Conservation (phyloP, 2,329 filamentous ascomycete genomes). For the Ascochyta pisi region DNA sequence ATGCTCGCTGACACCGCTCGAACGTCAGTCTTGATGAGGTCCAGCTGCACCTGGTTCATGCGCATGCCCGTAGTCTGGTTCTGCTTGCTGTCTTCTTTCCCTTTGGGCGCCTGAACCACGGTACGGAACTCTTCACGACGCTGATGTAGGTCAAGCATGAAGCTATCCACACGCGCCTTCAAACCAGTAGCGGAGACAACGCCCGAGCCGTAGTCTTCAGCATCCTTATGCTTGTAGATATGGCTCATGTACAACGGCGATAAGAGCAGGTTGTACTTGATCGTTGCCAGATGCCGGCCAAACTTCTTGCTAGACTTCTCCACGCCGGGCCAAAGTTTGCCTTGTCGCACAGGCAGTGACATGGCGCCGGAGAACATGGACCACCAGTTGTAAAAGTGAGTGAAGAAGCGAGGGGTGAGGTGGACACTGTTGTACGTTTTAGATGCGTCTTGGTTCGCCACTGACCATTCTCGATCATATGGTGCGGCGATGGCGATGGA, state of each 20-base stretch:
- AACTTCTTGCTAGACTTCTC: constrained; percentile 99
- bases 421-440: constrained; percentile 97
- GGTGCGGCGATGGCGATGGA: constrained; percentile 91
- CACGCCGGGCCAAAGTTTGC: constrained; percentile 84
- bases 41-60: constrained; percentile 92
- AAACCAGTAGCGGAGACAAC: constrained; percentile 92
- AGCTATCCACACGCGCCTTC: constrained; percentile 93
- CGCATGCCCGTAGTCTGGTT: constrained; percentile 90
- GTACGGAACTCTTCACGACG: constrained; percentile 90
- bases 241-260: constrained; percentile 95
- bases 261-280: constrained; percentile 94
- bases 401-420: constrained; percentile 93
- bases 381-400: constrained; percentile 98
- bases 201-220: constrained; percentile 79
- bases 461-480: constrained; percentile 83
- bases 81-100: constrained; percentile 68
- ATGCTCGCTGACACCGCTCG: constrained; percentile 92
- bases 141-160: constrained; percentile 96
- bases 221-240: constrained; percentile 98
- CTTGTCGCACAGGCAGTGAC: constrained; percentile 93
- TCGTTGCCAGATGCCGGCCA: constrained; percentile 92
- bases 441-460: constrained; percentile 75
- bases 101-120: constrained; percentile 70
- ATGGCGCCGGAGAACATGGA: constrained; percentile 93
- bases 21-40: constrained; percentile 89